These are phyloP conservation scores for Przewalskia tangutica DNA, from an alignment of 257 asterid species.

Conservation along the genomic window DNA sequence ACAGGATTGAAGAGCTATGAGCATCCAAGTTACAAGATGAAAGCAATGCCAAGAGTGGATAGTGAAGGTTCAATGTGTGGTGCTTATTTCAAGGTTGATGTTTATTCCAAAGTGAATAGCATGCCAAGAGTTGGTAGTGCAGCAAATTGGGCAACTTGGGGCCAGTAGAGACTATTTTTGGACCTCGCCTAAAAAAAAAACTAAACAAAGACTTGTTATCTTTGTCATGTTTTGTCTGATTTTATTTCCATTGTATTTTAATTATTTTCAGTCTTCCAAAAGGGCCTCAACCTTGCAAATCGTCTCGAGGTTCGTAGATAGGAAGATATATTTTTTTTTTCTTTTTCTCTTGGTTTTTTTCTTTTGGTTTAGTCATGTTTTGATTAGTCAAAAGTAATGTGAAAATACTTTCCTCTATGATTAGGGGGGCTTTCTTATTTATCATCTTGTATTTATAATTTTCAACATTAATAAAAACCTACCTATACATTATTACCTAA, in stretches of 20 bases:
- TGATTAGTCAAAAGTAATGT: not conserved
- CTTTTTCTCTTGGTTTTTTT: too few species aligned
- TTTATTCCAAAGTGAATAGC: slow-evolving; percentile 44
- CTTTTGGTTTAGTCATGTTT: not conserved
- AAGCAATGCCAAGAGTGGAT: slow-evolving; percentile 90
- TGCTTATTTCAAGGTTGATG: slow-evolving; percentile 74
- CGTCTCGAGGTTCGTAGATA: not conserved
- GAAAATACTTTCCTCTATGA: not conserved
- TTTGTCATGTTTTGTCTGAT: not conserved
- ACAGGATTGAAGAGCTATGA: slow-evolving; percentile 81
- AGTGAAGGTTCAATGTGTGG: slow-evolving; percentile 97
- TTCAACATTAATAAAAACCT: too few species aligned
- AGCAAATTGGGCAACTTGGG: slow-evolving; percentile 66
- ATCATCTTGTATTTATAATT: too few species aligned
- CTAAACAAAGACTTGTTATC: not conserved
- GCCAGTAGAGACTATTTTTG: slow-evolving; percentile 12
- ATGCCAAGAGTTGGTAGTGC: slow-evolving; percentile 96
- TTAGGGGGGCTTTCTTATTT: not conserved
- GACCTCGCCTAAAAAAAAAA: not conserved
- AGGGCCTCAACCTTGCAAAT: not conserved
- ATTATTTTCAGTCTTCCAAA: not conserved
- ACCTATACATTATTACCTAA: too few species aligned
- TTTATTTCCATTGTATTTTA: not conserved
- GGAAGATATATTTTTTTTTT: not conserved
- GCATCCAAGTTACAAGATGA: slow-evolving; percentile 83